Conservation (phyloP, 495 filamentous ascomycete genomes). For the Trichocladium antarcticum region DNA sequence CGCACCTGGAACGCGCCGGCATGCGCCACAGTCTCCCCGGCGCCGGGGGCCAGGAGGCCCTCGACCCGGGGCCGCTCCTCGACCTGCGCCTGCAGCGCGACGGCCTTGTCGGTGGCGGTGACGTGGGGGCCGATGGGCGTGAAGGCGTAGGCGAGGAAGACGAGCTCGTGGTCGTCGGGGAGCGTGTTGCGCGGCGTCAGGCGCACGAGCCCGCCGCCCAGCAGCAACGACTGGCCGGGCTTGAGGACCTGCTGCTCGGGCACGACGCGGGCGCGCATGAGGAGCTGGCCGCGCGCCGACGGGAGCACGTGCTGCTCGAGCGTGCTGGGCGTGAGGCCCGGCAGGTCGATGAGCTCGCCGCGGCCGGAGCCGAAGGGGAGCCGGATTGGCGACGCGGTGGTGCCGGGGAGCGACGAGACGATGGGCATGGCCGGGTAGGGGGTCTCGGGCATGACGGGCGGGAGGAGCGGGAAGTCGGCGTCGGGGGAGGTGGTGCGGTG, state of each 20-base stretch:
- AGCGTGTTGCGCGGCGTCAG: slow-evolving; percentile 57
- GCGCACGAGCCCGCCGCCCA: slow-evolving; percentile 80
- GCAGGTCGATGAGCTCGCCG: slow-evolving; percentile 87
- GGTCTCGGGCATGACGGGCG: slow-evolving; percentile 59
- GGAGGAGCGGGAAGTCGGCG: slow-evolving; percentile 46
- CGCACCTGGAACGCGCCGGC: slow-evolving; percentile 66
- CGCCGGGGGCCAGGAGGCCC: slow-evolving; percentile 48
- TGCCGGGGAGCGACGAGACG: slow-evolving; percentile 78
- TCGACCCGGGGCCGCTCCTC: slow-evolving; percentile 41
- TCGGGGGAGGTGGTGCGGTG: slow-evolving; percentile 13
- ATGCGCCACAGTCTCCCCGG: slow-evolving; percentile 44
- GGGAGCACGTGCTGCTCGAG: slow-evolving; percentile 57
- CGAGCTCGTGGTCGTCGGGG: slow-evolving; percentile 33
- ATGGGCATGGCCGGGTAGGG: slow-evolving; percentile 69
- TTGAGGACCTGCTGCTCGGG: slow-evolving; percentile 61
- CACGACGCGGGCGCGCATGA: slow-evolving; percentile 61
- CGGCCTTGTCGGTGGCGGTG: slow-evolving; percentile 67
- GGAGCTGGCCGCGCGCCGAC: slow-evolving; percentile 50
- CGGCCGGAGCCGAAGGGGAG: slow-evolving; percentile 72
- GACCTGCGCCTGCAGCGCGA: slow-evolving; percentile 49
- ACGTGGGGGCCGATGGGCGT: slow-evolving; percentile 61
- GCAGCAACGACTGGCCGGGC: slow-evolving; percentile 68
- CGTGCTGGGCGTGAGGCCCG: slow-evolving; percentile 64
- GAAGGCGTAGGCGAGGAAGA: slow-evolving; percentile 68
- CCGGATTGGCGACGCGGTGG: slow-evolving; percentile 87